These are phyloP conservation scores for Ophiostoma sp. DNA, from an alignment of 2,329 filamentous ascomycete species.

Conservation along the genomic window DNA sequence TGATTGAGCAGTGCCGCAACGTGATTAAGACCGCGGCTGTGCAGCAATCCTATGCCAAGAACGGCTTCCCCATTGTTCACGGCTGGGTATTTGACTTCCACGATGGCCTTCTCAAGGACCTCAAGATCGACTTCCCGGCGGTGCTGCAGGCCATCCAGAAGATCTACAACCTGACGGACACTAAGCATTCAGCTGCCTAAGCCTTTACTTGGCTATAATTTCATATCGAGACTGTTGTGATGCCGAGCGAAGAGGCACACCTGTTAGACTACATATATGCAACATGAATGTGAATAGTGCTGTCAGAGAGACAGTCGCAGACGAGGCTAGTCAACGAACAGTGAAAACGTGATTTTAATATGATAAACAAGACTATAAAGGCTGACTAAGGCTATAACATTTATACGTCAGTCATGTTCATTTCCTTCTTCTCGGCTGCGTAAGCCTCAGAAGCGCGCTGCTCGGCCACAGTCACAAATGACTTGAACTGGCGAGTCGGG, in stretches of 20 bases:
- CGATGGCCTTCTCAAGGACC: conserved; percentile 59
- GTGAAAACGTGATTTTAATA: too few relatives aligned
- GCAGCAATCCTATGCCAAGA: conserved; percentile 61
- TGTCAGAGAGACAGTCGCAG: too few relatives aligned
- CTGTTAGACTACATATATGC: too few relatives aligned
- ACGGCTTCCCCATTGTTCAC: conserved; percentile 63
- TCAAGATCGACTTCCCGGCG: conserved; percentile 51
- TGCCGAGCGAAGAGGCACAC: too few relatives aligned
- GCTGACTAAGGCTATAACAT: background rate
- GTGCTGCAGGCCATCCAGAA: conserved; percentile 51
- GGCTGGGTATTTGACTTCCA: conserved; percentile 68
- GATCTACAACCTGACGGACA: conserved; percentile 43
- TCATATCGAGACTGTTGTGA: too few relatives aligned
- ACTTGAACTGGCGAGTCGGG: conserved; percentile 17
- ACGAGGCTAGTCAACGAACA: too few relatives aligned
- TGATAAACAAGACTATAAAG: background rate
- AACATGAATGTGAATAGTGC: too few relatives aligned
- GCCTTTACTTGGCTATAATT: too few relatives aligned
- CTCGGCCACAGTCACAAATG: conserved; percentile 18
- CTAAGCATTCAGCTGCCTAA: background rate
- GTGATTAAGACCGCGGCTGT: conserved; percentile 75
- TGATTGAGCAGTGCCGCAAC: conserved; percentile 69
- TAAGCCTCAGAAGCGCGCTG: conserved; percentile 19
- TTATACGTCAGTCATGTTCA: conserved; percentile 1
- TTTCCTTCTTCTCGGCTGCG: conserved; percentile 16